Base-by-base conservation (phyloP, 495 filamentous ascomycete species). In the Penicillium cinerascens region DNA sequence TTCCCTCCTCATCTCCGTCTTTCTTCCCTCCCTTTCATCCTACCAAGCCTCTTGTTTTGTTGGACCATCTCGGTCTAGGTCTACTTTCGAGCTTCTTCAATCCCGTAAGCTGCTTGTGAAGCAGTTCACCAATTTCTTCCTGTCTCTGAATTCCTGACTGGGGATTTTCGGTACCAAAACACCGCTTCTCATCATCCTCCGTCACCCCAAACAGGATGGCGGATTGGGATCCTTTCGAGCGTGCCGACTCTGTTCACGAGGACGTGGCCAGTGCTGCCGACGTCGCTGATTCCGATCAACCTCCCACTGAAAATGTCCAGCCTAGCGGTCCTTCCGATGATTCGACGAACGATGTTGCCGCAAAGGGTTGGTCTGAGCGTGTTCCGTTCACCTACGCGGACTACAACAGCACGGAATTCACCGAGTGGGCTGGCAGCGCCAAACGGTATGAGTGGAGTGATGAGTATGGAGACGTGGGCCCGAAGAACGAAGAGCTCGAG, bases 401-500 rank as follows among this genome's bases (percentile, higher is more conserved):
- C 53, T 79, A 78, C 56, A 67, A 56, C 21, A 67, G 38, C 27
- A 59, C 59, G 16, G 51, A 68, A 1, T 35, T 61, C 16, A 63
- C 68, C 4, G 58, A 61, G 8, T 88, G 84, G 84, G 76, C 75
- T 49, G 72, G 75, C 13, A 81, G 79, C 49, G 84, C 84, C 22
- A 59, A 58, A 1, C 78, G 84, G 15, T 97, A 98, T 51, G 85
- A 95, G 64, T 97, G 88, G 87, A 77, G 83, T 9, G 89, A 89
- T 2, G 89, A 95, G 4, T 86, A 78, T 54, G 93, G 92, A 10
- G 92, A 98, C 45, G 72, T 97, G 43, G 91, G 85, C 25, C 93
- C 92, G 4, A 68, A 68, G 36, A 72, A 82, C 55, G 69, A 76
- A 0, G 78, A 79, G 36, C 81, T 98, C 0, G 91, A 98, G 71